phyloP scores from a whole-genome alignment of 2,329 filamentous ascomycete species.

The Aureobasidium sp. region DNA sequence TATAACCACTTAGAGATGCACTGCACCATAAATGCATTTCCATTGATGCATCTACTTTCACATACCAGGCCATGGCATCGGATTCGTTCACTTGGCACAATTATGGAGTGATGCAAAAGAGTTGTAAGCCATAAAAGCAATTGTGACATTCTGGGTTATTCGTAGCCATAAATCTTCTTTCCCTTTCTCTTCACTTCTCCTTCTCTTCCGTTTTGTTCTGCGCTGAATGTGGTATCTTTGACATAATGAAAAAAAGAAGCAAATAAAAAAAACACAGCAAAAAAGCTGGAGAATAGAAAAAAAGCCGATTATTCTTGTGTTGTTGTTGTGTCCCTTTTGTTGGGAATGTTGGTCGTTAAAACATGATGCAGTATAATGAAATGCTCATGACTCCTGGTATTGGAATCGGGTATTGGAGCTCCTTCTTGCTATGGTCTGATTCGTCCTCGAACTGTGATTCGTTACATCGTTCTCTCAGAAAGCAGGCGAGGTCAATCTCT shows the following conservation, averaged over 20 bases:
- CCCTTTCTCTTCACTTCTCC: background rate
- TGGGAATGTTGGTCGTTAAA: background rate
- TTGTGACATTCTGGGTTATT: background rate
- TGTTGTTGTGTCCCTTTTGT: background rate
- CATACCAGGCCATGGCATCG: no score
- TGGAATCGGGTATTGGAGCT: background rate
- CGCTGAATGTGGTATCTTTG: conserved; percentile 9
- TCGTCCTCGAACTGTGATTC: background rate
- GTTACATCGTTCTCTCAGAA: background rate
- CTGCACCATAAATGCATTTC: no score
- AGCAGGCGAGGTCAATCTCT: background rate
- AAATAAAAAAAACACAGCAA: background rate
- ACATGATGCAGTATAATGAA: background rate
- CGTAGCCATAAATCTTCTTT: conserved; percentile 7
- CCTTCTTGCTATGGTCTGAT: background rate
- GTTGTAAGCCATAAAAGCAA: background rate
- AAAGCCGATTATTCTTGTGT: background rate
- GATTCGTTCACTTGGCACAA: no score
- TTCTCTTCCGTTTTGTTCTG: background rate
- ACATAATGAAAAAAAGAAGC: background rate
- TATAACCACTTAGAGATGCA: background rate
- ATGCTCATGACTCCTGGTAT: background rate
- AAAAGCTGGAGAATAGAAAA: background rate
- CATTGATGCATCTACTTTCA: no score
- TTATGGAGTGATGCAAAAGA: no score